phyloP scores from a whole-genome alignment of 805 yeast species.

The Candida qinlingensis region DNA sequence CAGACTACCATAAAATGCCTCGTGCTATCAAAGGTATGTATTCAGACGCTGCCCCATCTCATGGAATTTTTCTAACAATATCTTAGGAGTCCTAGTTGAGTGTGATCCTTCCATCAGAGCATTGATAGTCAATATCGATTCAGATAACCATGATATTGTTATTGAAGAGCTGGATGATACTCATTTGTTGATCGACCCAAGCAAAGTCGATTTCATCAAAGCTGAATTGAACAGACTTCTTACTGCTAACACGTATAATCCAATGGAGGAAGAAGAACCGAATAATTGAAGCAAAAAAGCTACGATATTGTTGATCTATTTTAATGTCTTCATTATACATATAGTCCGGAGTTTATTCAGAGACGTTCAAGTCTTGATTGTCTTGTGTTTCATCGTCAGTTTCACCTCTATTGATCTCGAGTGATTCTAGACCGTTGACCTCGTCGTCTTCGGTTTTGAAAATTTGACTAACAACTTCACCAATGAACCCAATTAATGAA shows the following conservation, averaged over 20 bases:
- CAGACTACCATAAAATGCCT: slow-evolving; percentile 31
- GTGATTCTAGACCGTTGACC: background rate
- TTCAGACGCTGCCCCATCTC: no score
- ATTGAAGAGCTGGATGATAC: slow-evolving; percentile 84
- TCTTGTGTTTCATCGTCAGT: slow-evolving; percentile 5
- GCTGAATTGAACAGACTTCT: slow-evolving; percentile 68
- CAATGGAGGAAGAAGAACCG: slow-evolving; percentile 67
- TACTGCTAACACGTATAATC: slow-evolving; percentile 81
- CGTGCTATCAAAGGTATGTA: slow-evolving; percentile 47
- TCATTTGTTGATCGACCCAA: slow-evolving; percentile 76
- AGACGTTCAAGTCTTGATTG: slow-evolving; percentile 11
- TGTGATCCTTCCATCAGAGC: slow-evolving; percentile 95
- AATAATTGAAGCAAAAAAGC: background rate
- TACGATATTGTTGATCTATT: no score
- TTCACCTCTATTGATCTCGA: background rate
- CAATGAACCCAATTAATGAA: slow-evolving; percentile 46
- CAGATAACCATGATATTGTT: slow-evolving; percentile 67
- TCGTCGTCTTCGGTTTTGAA: slow-evolving; percentile 22
- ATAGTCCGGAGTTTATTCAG: background rate
- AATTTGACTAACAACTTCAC: slow-evolving; percentile 29
- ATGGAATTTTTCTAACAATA: no score
- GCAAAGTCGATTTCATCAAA: slow-evolving; percentile 71
- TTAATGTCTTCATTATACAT: no score
- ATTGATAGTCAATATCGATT: slow-evolving; percentile 75
- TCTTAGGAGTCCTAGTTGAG: slow-evolving; percentile 37